Evolutionary conservation across 345 rosid genomes (phyloP).

Genomic region (Gossypium mustelinum): DNA sequence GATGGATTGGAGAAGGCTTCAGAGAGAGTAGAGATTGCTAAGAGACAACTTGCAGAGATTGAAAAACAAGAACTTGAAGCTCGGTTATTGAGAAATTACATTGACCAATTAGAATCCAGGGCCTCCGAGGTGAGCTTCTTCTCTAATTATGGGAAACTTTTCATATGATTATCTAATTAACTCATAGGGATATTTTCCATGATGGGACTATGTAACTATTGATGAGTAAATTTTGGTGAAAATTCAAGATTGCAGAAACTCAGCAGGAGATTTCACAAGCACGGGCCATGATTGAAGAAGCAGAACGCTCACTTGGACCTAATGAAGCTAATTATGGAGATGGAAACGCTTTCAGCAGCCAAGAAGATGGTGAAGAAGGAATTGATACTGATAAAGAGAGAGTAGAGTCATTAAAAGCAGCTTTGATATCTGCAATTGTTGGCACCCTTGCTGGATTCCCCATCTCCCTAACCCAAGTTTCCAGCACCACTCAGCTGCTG

Average conservation of each 20-base stretch:
- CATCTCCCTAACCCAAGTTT: constrained; percentile 50
- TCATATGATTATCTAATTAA: not conserved
- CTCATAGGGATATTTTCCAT: not conserved
- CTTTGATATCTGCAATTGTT: constrained; percentile 60
- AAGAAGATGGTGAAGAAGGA: constrained; percentile 8
- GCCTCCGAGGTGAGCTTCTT: constrained; percentile 35
- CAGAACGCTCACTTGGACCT: constrained; percentile 47
- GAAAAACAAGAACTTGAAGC: constrained; percentile 69
- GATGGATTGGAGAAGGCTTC: constrained; percentile 77
- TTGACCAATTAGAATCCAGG: constrained; percentile 16
- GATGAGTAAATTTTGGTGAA: constrained; percentile 13
- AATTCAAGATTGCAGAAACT: constrained; percentile 65
- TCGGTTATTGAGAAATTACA: constrained; percentile 39
- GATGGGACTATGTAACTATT: not conserved
- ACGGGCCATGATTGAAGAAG: constrained; percentile 71
- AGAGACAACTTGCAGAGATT: constrained; percentile 64
- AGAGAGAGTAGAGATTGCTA: constrained; percentile 68
- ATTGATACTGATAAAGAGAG: constrained; percentile 60
- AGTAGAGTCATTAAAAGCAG: constrained; percentile 73
- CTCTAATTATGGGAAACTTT: not conserved
- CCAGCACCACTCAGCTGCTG: constrained; percentile 42
- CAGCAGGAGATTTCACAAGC: constrained; percentile 73
- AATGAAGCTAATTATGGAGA: constrained; percentile 13
- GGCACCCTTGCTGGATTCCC: constrained; percentile 72
- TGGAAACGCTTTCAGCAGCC: constrained; percentile 7